Evolutionary conservation across 2,329 filamentous ascomycete species (phyloP).

Genomic region (Cytospora leucostoma): DNA sequence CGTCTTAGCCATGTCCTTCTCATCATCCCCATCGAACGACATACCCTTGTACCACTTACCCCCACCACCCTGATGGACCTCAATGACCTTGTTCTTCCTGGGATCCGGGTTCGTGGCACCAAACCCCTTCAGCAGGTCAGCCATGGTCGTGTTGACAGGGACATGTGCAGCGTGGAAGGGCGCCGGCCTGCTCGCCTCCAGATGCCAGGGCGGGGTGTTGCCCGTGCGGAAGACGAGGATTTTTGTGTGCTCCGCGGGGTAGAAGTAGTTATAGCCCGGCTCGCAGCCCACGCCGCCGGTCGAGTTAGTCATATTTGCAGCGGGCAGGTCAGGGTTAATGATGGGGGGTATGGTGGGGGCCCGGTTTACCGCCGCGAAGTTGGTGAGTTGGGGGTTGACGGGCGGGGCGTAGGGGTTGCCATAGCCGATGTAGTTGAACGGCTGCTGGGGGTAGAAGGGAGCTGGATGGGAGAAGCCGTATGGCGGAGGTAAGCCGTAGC

Average conservation of each 20-base stretch:
- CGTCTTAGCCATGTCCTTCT: conserved; percentile 49
- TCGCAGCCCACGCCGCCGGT: conserved; percentile 61
- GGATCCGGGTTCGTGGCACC: conserved; percentile 54
- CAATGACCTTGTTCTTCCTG: conserved; percentile 59
- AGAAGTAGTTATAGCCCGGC: conserved; percentile 65
- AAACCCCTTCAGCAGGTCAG: conserved; percentile 59
- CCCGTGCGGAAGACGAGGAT: conserved; percentile 58
- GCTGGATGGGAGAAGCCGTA: neutral
- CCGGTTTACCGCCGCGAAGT: conserved; percentile 36
- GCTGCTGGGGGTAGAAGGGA: neutral
- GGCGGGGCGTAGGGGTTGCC: neutral
- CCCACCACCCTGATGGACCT: conserved; percentile 56
- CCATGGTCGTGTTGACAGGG: conserved; percentile 54
- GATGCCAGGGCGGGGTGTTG: conserved; percentile 54
- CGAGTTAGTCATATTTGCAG: conserved; percentile 57
- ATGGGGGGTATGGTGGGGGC: conserved; percentile 45
- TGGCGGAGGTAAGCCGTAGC: neutral
- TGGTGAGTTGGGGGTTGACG: conserved; percentile 23
- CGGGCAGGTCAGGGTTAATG: conserved; percentile 49
- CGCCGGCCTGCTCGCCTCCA: conserved; percentile 44
- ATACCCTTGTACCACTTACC: conserved; percentile 62
- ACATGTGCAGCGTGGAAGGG: conserved; percentile 54
- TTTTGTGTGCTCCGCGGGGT: conserved; percentile 58
- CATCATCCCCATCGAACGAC: conserved; percentile 52
- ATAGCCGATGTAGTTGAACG: neutral